These are phyloP conservation scores for Eucalyptus leucophloia DNA, from an alignment of 345 rosid species.

Conservation along the genomic window DNA sequence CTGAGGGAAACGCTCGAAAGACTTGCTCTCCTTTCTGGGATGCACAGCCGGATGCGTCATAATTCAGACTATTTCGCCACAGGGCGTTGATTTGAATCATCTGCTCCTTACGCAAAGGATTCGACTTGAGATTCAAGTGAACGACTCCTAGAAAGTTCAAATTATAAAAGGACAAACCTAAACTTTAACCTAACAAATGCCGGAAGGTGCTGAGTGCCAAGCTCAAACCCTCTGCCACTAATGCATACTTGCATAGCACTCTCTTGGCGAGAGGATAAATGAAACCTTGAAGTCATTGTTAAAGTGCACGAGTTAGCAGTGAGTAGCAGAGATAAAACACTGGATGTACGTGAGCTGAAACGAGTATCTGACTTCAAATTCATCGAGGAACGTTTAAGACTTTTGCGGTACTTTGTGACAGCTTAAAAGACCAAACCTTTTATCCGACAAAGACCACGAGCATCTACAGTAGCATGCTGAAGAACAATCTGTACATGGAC, in stretches of 20 bases:
- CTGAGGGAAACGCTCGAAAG: not conserved
- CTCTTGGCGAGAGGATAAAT: not conserved
- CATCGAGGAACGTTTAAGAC: not conserved
- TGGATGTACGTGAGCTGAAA: not conserved
- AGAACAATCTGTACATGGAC: not conserved
- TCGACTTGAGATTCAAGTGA: not conserved
- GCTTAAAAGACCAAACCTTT: not conserved
- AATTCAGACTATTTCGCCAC: not conserved
- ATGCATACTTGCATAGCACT: not conserved
- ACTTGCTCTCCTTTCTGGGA: not conserved
- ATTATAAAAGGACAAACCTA: not conserved
- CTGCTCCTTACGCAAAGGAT: not conserved
- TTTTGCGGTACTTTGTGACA: not conserved
- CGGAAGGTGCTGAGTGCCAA: not conserved
- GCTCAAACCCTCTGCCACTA: not conserved
- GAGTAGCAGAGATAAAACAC: not conserved
- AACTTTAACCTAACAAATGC: not conserved
- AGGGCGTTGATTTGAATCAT: not conserved
- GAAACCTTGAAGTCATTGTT: not conserved
- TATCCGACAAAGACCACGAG: not conserved
- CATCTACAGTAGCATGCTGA: not conserved
- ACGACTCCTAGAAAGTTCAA: not conserved
- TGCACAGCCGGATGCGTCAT: not conserved
- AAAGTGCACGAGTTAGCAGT: not conserved
- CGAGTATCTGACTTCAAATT: not conserved